Evolutionary conservation across 305 asterid species (phyloP).

Genomic region (Fraxinus baroniana): DNA sequence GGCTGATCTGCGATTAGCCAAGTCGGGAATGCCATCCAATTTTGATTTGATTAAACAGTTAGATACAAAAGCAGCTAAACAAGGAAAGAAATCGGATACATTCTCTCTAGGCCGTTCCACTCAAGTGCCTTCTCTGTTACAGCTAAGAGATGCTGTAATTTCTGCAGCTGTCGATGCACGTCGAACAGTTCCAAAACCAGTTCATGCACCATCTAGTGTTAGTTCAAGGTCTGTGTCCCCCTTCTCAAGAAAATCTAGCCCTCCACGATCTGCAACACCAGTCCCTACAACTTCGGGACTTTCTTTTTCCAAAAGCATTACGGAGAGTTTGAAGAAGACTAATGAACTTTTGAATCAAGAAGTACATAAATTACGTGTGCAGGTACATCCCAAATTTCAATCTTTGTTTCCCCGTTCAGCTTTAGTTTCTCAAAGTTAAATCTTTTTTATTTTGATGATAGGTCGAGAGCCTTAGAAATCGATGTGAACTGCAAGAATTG

Average conservation of each 20-base stretch:
- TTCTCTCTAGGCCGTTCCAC: constrained; percentile 73
- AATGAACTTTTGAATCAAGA: constrained; percentile 84
- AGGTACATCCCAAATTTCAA: constrained; percentile 43
- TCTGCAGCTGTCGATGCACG: constrained; percentile 55
- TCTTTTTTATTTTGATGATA: constrained; percentile 24
- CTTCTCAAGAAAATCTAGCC: constrained; percentile 83
- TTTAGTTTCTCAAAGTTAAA: background rate
- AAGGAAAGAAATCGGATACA: constrained; percentile 75
- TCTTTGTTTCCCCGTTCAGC: background rate
- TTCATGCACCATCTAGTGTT: constrained; percentile 56
- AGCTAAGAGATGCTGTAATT: constrained; percentile 66
- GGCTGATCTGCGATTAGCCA: constrained; percentile 72
- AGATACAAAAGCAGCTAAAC: constrained; percentile 88
- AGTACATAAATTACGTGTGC: constrained; percentile 74
- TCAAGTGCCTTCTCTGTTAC: constrained; percentile 62
- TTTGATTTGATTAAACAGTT: constrained; percentile 79
- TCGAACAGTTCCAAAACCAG: constrained; percentile 64
- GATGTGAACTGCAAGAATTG: constrained; percentile 68
- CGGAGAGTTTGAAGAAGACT: constrained; percentile 83
- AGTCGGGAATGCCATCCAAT: constrained; percentile 65
- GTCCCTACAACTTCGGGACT: constrained; percentile 88
- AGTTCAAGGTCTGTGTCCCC: constrained; percentile 93
- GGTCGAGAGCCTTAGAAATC: constrained; percentile 64
- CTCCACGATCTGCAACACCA: constrained; percentile 92
- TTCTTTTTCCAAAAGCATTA: constrained; percentile 70